phyloP scores from a whole-genome alignment of 768 basidiomycete species.

The Pulveroboletus ravenelii region DNA sequence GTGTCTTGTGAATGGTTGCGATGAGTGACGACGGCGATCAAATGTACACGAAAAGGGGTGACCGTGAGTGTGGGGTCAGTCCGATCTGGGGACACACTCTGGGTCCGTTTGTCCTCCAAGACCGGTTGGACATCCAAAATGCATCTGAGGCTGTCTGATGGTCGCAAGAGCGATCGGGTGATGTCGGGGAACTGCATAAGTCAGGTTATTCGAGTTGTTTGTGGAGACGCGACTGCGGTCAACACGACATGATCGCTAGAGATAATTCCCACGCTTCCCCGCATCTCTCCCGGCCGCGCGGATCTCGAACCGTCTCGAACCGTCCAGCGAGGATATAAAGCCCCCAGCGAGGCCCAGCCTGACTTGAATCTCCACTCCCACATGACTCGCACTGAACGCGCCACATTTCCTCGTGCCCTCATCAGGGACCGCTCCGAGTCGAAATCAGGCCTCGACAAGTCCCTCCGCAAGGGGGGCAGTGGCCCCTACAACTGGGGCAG shows the following conservation, averaged over 20 bases:
- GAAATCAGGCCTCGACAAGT: constrained; percentile 69
- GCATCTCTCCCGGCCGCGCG: not conserved
- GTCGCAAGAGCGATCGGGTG: constrained; percentile 27
- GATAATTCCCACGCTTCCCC: constrained; percentile 30
- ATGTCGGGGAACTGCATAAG: constrained; percentile 14
- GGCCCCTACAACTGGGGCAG: constrained; percentile 87
- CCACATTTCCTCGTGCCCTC: constrained; percentile 66
- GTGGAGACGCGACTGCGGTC: not conserved
- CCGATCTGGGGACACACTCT: not conserved
- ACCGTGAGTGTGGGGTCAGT: not conserved
- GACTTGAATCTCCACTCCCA: constrained; percentile 5
- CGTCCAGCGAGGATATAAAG: constrained; percentile 21
- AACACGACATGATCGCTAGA: constrained; percentile 6
- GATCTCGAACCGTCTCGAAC: not conserved
- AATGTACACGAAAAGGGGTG: not conserved
- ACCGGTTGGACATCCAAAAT: constrained; percentile 37
- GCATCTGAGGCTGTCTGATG: constrained; percentile 44
- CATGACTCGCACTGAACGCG: constrained; percentile 82
- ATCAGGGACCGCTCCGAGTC: constrained; percentile 74
- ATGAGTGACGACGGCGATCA: constrained; percentile 49
- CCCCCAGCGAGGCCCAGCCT: not conserved
- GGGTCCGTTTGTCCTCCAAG: constrained; percentile 2
- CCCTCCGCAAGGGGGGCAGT: constrained; percentile 71
- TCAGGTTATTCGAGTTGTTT: too few relatives aligned
- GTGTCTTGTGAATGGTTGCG: constrained; percentile 36